A percentile compares a stretch with the other conserved stretches of the same genome.
Conservation (phyloP, 768 basidiomycete genomes). For the Serendipita sp. region DNA sequence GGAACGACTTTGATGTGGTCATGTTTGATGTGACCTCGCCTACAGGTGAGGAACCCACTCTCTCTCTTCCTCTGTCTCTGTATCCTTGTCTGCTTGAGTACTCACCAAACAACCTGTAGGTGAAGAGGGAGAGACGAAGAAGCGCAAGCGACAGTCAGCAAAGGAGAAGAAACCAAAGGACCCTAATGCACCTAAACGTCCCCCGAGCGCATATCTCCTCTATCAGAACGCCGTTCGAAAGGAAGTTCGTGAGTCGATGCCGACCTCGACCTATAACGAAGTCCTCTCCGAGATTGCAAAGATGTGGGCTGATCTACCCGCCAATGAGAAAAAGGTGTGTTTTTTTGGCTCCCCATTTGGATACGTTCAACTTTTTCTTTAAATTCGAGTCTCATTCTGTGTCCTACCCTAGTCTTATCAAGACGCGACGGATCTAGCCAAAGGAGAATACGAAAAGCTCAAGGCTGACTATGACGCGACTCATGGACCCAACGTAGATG, state of each 20-base stretch:
- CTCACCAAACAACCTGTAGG: background rate
- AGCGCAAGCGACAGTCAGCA: constrained; percentile 30
- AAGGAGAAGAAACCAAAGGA: constrained; percentile 58
- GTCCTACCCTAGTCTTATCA: constrained; percentile 31
- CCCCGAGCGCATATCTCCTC: constrained; percentile 80
- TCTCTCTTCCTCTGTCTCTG: too few relatives aligned
- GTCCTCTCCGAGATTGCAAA: constrained; percentile 54
- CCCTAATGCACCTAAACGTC: constrained; percentile 87
- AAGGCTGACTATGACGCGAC: constrained; percentile 48
- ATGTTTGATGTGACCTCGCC: background rate
- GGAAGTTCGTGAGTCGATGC: constrained; percentile 47
- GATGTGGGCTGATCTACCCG: constrained; percentile 53
- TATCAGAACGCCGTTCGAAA: constrained; percentile 86
- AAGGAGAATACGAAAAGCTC: constrained; percentile 30
- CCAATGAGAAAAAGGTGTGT: constrained; percentile 60
- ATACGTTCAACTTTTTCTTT: background rate
- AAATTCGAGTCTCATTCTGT: constrained; percentile 6
- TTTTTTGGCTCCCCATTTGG: too few relatives aligned
- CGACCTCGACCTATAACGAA: constrained; percentile 51
- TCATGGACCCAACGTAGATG: constrained; percentile 22
- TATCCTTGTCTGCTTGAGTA: background rate
- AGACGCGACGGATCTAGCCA: constrained; percentile 12
- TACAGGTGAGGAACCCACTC: background rate
- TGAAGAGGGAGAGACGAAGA: constrained; percentile 24
- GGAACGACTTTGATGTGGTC: background rate